phyloP scores from a whole-genome alignment of 2,329 filamentous ascomycete genomes.

The Aspergillus viridinutans region DNA sequence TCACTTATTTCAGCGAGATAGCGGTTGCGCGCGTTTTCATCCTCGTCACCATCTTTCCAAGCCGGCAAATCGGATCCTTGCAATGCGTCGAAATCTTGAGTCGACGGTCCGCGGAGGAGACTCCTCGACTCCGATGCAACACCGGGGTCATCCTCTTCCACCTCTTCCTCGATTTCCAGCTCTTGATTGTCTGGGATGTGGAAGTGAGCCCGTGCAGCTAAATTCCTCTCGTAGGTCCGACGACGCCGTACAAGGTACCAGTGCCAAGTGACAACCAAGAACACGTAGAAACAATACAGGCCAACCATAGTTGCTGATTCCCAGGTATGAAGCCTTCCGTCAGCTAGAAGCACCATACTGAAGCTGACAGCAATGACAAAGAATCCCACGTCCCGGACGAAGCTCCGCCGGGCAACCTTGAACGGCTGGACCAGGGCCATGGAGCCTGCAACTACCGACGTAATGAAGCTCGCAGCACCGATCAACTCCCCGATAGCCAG shows the following conservation, averaged over 20 bases:
- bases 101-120: constrained; percentile 47
- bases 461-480: constrained; percentile 93
- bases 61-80: constrained; percentile 49
- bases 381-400: constrained; percentile 86
- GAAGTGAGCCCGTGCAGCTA: constrained; percentile 70
- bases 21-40: constrained; percentile 53
- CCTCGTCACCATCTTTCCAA: constrained; percentile 53
- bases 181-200: constrained; percentile 59
- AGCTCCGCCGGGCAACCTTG: constrained; percentile 81
- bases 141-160: constrained; percentile 52
- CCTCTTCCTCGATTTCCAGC: constrained; percentile 51
- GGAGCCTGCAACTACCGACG: constrained; percentile 88
- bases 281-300: constrained; percentile 86
- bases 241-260: constrained; percentile 69
- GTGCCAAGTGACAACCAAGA: constrained; percentile 86
- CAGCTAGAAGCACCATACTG: constrained; percentile 79
- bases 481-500: constrained; percentile 93
- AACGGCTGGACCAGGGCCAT: constrained; percentile 98
- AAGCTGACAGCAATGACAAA: constrained; percentile 85
- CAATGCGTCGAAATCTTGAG: constrained; percentile 60
- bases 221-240: constrained; percentile 60
- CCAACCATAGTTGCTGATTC: constrained; percentile 87
- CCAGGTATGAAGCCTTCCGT: constrained; percentile 80
- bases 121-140: constrained; percentile 44
- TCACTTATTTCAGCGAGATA: constrained; percentile 77